phyloP scores from a whole-genome alignment of 495 filamentous ascomycete genomes.

The Xylaria telfairii region DNA sequence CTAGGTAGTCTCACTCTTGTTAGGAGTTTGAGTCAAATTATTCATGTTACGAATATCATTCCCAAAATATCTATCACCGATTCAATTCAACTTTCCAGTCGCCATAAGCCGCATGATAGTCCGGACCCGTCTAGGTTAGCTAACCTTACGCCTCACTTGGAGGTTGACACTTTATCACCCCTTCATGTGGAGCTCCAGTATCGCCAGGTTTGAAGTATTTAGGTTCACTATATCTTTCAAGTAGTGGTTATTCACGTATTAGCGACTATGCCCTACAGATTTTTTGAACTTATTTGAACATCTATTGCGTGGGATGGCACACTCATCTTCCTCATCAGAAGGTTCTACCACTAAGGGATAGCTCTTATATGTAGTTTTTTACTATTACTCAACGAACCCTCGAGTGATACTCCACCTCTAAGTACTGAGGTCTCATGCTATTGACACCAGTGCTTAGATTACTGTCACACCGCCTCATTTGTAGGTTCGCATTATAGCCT shows the following conservation, averaged over 20 bases:
- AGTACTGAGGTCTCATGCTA: background rate
- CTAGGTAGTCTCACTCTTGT: background rate
- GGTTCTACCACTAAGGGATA: background rate
- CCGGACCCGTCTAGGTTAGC: background rate
- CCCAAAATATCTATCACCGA: background rate
- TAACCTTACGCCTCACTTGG: background rate
- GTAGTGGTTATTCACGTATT: background rate
- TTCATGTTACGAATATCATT: background rate
- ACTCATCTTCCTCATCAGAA: background rate
- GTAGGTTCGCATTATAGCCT: background rate
- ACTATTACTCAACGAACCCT: background rate
- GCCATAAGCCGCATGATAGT: background rate
- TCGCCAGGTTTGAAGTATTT: too few species aligned
- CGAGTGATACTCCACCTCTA: background rate
- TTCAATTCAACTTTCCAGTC: background rate
- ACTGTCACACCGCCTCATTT: constrained; percentile 9
- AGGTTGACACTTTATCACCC: background rate
- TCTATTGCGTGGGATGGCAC: background rate
- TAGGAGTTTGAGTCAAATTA: constrained; percentile 3
- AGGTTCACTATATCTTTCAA: background rate
- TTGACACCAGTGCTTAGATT: background rate
- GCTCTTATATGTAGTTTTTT: background rate
- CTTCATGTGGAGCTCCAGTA: background rate
- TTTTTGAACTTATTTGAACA: background rate
- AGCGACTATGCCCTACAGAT: background rate